Evolutionary conservation across 495 filamentous ascomycete species (phyloP), one percentile per base, ranked within the genome.

Genomic region (Penicillium longicatenatum): DNA sequence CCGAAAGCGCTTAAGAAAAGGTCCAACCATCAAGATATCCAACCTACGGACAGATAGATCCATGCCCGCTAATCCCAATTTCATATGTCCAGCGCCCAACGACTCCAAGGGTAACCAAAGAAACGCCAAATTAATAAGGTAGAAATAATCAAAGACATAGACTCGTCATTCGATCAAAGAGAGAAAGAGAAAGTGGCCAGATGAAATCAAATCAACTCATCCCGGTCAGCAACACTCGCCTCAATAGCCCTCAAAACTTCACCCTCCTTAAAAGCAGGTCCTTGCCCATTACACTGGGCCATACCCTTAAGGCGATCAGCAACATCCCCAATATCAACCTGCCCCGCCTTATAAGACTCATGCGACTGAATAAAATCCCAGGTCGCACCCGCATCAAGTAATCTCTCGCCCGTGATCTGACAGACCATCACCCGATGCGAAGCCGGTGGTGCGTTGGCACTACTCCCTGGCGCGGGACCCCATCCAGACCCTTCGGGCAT

Each of bases 301-400:
- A 82, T 74, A 2, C 77, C 79, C 76, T 91, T 90, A 39, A 98
- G 69, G 21, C 85, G 74, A 60, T 92, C 87, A 60, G 84, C 87
- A 39, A 98, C 88, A 64, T 86, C 80, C 41, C 76, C 87, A 41
- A 98, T 84, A 71, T 98, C 91, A 19, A 97, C 89, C n/a, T 88
- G 74, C 0, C 93, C 94, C 29, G 80, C 78, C 67, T 89, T 86
- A 64, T 87, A 96, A 22, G 94, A 70, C 20, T 89, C 85, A 74
- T 97, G 92, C 21, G 71, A 79, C 69, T 96, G 90, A 50, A 98
- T 95, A 17, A 92, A 74, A 65, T 97, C 93, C 93, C 94, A 97
- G 3, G 92, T 89, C 1, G 90, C 89, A 33, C 86, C 85, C 2
- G 91, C 86, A 31, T 89, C 90, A 6, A 97, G 78, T 37, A 97